phyloP scores from a whole-genome alignment of 805 yeast species.

The Wickerhamomyces chaumierensis region DNA sequence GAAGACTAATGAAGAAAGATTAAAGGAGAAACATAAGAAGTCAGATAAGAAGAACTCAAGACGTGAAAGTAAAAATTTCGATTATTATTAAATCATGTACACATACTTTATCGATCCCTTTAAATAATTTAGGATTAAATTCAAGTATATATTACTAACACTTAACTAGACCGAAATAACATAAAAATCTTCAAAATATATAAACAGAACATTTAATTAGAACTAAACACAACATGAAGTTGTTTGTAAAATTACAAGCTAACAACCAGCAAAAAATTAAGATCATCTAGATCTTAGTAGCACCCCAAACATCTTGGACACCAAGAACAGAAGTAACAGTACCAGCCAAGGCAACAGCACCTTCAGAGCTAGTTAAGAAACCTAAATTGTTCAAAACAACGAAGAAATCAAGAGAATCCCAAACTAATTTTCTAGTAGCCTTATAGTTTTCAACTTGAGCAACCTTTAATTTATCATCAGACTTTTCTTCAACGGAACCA shows the following conservation, averaged over 20 bases:
- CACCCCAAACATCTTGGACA: conserved; percentile 57
- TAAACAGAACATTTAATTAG: no score
- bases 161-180: no score
- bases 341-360: conserved; percentile 77
- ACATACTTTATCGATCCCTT: no score
- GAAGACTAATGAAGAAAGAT: conserved; percentile 23
- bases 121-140: no score
- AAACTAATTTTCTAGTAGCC: conserved; percentile 52
- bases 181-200: no score
- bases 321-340: conserved; percentile 72
- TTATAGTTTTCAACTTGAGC: conserved; percentile 32
- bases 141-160: no score
- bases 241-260: no score
- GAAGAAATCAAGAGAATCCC: conserved; percentile 67
- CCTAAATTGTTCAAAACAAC: conserved; percentile 65
- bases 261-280: neutral
- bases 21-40: conserved; percentile 24
- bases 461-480: conserved; percentile 22
- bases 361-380: conserved; percentile 56
- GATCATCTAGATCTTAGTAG: conserved; percentile 21
- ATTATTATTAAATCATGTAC: no score
- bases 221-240: no score
- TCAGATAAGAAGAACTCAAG: conserved; percentile 29
- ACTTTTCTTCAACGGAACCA: conserved; percentile 19
- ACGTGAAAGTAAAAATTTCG: conserved; percentile 3